Evolutionary conservation across 768 basidiomycete species (phyloP).

Genomic region (Phanerodontia chrysosporium): DNA sequence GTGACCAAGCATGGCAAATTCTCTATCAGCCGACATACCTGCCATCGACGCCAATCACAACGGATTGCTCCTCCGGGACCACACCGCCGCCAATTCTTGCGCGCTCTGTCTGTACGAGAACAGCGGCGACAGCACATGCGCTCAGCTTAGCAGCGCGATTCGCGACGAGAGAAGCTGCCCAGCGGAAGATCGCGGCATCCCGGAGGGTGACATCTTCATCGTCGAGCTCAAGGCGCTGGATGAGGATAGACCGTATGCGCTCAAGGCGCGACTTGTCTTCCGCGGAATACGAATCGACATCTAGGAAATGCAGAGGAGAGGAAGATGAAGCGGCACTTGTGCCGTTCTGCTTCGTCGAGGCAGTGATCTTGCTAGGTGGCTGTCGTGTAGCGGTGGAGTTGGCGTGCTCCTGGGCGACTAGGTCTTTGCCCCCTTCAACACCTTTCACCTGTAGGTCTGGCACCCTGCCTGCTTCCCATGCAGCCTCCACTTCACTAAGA

Average conservation of each 20-base stretch:
- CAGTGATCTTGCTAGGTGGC: not conserved
- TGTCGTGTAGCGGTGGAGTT: not conserved
- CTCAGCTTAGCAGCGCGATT: slow-evolving; percentile 80
- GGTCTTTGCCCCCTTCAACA: slow-evolving; percentile 9
- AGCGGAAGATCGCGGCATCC: slow-evolving; percentile 67
- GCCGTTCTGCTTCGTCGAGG: slow-evolving; percentile 8
- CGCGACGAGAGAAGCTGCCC: slow-evolving; percentile 75
- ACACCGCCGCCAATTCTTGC: slow-evolving; percentile 45
- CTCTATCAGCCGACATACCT: slow-evolving; percentile 44
- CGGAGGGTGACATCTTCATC: slow-evolving; percentile 44
- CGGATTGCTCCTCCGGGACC: slow-evolving; percentile 32
- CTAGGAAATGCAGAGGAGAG: slow-evolving; percentile 17
- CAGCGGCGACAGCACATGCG: slow-evolving; percentile 82
- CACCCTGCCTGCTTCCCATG: slow-evolving; percentile 46
- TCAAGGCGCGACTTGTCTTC: slow-evolving; percentile 37
- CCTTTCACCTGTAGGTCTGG: slow-evolving; percentile 13
- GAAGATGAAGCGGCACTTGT: not conserved
- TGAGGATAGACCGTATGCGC: slow-evolving; percentile 56
- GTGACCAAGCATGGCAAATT: not conserved
- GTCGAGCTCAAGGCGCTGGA: slow-evolving; percentile 56
- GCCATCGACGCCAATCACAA: slow-evolving; percentile 90
- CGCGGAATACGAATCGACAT: slow-evolving; percentile 18
- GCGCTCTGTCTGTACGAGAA: slow-evolving; percentile 76
- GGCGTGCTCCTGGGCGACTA: not conserved
- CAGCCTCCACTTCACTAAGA: slow-evolving; percentile 77